Percentiles rank a stretch among this genome's conserved stretches.
phyloP scores from a whole-genome alignment of 345 rosid genomes.

The Eutrema japonicum region DNA sequence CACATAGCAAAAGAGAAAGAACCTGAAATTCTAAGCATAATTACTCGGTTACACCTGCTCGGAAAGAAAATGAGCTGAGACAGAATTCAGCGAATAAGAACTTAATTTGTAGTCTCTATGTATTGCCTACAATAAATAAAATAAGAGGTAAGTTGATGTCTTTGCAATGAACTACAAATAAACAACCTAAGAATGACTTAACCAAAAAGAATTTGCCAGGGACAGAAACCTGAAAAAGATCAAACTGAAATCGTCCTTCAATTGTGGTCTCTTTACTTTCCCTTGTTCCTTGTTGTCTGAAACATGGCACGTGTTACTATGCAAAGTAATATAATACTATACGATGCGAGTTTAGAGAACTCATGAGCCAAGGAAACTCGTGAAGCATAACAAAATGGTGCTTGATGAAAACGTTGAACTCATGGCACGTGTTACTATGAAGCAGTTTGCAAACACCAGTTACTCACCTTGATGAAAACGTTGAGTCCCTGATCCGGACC shows the following conservation, averaged over 20 bases:
- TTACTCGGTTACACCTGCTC: slow-evolving; percentile 70
- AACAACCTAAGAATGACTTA: slow-evolving; percentile 30
- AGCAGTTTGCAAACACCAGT: slow-evolving; percentile 24
- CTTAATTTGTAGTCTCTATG: slow-evolving; percentile 92
- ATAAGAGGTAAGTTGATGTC: slow-evolving; percentile 29
- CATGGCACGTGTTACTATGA: no score
- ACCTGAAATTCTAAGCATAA: slow-evolving; percentile 4
- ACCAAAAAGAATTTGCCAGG: slow-evolving; percentile 28
- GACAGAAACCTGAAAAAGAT: slow-evolving; percentile 86
- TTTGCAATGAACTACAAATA: slow-evolving; percentile 8
- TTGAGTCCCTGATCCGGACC: slow-evolving; percentile 85
- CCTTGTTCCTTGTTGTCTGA: slow-evolving; percentile 89
- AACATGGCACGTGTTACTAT: slow-evolving; percentile 40
- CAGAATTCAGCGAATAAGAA: slow-evolving; percentile 94
- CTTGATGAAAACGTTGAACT: no score
- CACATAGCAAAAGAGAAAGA: slow-evolving; percentile 14
- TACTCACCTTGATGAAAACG: slow-evolving; percentile 87
- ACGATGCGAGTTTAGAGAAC: slow-evolving; percentile 9
- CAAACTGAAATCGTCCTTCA: slow-evolving; percentile 98
- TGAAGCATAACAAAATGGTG: slow-evolving; percentile 6
- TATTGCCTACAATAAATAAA: slow-evolving; percentile 57
- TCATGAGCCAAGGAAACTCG: slow-evolving; percentile 1
- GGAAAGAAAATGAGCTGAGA: slow-evolving; percentile 96
- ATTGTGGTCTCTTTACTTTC: slow-evolving; percentile 95
- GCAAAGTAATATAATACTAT: not conserved